Conservation (phyloP, 345 rosid species). For the Brassica juncea region DNA sequence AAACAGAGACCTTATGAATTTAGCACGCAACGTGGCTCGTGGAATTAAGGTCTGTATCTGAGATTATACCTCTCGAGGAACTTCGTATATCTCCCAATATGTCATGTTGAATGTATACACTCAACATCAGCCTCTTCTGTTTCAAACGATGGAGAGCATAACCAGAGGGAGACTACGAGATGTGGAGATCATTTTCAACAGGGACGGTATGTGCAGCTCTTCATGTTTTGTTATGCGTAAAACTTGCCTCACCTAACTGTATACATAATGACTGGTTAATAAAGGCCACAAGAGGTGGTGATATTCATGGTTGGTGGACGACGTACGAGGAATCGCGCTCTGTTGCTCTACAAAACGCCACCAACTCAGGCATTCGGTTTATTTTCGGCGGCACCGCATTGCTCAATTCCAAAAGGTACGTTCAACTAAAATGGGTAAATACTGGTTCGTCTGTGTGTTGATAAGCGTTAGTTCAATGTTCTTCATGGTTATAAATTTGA, state of each 20-base stretch:
- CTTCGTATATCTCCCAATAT: constrained; percentile 7
- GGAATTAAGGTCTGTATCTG: neutral
- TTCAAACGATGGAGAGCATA: neutral
- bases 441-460: no score
- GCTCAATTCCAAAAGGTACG: constrained; percentile 85
- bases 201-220: constrained; percentile 48
- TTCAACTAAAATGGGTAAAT: neutral
- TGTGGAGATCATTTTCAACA: constrained; percentile 90
- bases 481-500: constrained; percentile 80
- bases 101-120: neutral
- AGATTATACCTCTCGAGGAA: constrained; percentile 12
- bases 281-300: constrained; percentile 90
- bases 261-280: neutral
- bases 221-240: neutral
- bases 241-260: neutral
- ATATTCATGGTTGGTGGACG: constrained; percentile 97
- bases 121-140: neutral
- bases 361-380: constrained; percentile 78
- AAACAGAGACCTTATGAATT: constrained; percentile 86
- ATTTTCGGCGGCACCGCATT: constrained; percentile 77
- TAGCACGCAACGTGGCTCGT: constrained; percentile 71
- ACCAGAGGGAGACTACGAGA: constrained; percentile 85
- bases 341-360: constrained; percentile 79
- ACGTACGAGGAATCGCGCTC: constrained; percentile 92
- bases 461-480: neutral